Evolutionary conservation across 257 asterid species (phyloP).

Genomic region (Cruciata laevipes): DNA sequence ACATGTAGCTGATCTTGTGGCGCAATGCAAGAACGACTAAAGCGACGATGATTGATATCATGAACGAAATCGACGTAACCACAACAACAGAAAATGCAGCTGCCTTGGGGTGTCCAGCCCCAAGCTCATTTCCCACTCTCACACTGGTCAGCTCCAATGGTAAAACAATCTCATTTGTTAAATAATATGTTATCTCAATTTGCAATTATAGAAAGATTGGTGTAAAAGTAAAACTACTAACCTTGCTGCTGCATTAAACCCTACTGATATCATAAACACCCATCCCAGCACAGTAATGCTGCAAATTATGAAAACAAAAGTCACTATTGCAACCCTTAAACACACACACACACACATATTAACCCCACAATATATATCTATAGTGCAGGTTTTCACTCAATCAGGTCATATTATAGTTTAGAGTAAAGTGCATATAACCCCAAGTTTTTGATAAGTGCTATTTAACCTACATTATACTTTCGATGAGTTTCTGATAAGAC

Average conservation of each 20-base stretch:
- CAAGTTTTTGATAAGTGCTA: too few relatives aligned
- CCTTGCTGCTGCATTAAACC: constrained; percentile 78
- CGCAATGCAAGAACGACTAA: constrained; percentile 26
- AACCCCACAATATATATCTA: too few relatives aligned
- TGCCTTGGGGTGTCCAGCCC: constrained; percentile 68
- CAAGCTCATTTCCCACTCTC: constrained; percentile 69
- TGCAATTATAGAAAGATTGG: neutral
- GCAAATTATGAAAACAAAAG: constrained; percentile 15
- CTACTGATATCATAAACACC: constrained; percentile 61
- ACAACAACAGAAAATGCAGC: constrained; percentile 58
- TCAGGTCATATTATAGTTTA: too few relatives aligned
- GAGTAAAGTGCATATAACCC: too few relatives aligned
- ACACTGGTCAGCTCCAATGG: constrained; percentile 26
- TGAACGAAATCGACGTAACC: constrained; percentile 31
- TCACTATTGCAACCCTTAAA: too few relatives aligned
- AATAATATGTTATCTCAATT: neutral
- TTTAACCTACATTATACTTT: too few relatives aligned
- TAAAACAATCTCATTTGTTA: neutral
- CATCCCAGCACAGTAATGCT: constrained; percentile 55
- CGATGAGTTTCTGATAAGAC: too few relatives aligned
- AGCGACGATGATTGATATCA: constrained; percentile 28
- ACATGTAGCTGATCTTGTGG: constrained; percentile 43
- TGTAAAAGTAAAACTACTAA: constrained; percentile 9
- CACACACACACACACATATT: too few relatives aligned
- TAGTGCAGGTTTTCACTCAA: too few relatives aligned